A percentile compares a stretch with the other conserved stretches of the same genome.
These are phyloP conservation scores for Hypoxylon intermedium DNA, from an alignment of 495 filamentous ascomycete genomes.

Conservation along the genomic window DNA sequence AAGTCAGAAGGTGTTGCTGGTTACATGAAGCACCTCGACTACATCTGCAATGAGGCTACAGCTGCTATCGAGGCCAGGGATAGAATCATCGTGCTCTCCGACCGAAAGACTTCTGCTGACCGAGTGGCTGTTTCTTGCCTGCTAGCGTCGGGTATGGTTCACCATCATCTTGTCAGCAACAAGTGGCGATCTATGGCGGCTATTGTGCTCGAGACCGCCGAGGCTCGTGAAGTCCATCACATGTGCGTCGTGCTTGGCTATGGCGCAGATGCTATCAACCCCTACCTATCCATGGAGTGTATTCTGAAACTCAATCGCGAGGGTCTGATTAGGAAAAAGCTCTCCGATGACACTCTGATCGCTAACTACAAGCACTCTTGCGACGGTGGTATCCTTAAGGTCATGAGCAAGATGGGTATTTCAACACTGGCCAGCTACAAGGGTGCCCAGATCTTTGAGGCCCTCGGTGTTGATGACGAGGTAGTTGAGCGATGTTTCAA, in stretches of 20 bases:
- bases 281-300: constrained; percentile 96
- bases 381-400: constrained; percentile 97
- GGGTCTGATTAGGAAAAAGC: constrained; percentile 87
- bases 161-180: constrained; percentile 96
- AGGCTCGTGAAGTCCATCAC: constrained; percentile 98
- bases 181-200: constrained; percentile 94
- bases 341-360: constrained; percentile 83
- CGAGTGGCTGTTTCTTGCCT: constrained; percentile 89
- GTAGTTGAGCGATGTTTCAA: constrained; percentile 98
- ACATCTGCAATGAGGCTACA: constrained; percentile 85
- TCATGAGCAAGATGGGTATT: constrained; percentile 99
- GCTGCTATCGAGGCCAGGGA: constrained; percentile 85
- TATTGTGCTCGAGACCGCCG: constrained; percentile 89
- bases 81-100: constrained; percentile 88
- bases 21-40: constrained; percentile 88
- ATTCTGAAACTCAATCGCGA: constrained; percentile 99
- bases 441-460: constrained; percentile 98
- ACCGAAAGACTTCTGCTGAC: constrained; percentile 83
- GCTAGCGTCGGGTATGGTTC: constrained; percentile 91
- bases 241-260: constrained; percentile 98
- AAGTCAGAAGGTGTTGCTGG: constrained; percentile 84
- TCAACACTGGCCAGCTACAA: constrained; percentile 98
- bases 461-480: constrained; percentile 93
- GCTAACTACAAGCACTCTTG: constrained; percentile 98
- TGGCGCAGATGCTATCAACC: constrained; percentile 94